Percentiles rank a stretch among this genome's conserved stretches.
Conservation (phyloP, 306 rosid species). For the Ormosia semicastrata region DNA sequence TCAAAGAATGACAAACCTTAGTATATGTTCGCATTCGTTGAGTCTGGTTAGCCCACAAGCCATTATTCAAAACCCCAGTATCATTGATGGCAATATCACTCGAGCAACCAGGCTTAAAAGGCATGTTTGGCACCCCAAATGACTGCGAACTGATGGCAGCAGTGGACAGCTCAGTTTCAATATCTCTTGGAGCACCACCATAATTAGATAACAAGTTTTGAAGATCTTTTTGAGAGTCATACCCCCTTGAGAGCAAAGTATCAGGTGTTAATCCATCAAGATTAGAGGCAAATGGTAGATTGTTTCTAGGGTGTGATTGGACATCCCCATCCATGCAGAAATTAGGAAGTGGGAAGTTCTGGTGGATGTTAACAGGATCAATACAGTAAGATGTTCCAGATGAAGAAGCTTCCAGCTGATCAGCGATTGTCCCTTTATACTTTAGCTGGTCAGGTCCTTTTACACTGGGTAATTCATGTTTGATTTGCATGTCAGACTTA, state of each 20-base stretch:
- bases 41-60: conserved; percentile 80
- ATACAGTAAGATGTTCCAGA: conserved; percentile 87
- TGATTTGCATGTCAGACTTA: conserved; percentile 66
- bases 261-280: conserved; percentile 83
- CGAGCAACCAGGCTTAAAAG: conserved; percentile 85
- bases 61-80: conserved; percentile 68
- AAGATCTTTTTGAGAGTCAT: conserved; percentile 90
- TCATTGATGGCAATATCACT: conserved; percentile 75
- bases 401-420: conserved; percentile 86
- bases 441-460: conserved; percentile 74
- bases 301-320: conserved; percentile 71
- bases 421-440: conserved; percentile 63
- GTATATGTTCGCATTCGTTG: conserved; percentile 92
- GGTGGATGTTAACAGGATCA: conserved; percentile 83
- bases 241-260: conserved; percentile 82
- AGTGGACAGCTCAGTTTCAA: conserved; percentile 85
- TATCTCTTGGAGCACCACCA: conserved; percentile 80
- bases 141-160: conserved; percentile 84
- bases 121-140: conserved; percentile 81
- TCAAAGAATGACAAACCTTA: conserved; percentile 55
- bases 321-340: conserved; percentile 82
- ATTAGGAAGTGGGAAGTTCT: conserved; percentile 68
- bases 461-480: conserved; percentile 60
- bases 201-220: conserved; percentile 89
- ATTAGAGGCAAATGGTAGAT: conserved; percentile 59